A percentile compares a stretch with the other conserved stretches of the same genome.
phyloP scores from a whole-genome alignment of 2,329 filamentous ascomycete species.

The Colletotrichum sp. region DNA sequence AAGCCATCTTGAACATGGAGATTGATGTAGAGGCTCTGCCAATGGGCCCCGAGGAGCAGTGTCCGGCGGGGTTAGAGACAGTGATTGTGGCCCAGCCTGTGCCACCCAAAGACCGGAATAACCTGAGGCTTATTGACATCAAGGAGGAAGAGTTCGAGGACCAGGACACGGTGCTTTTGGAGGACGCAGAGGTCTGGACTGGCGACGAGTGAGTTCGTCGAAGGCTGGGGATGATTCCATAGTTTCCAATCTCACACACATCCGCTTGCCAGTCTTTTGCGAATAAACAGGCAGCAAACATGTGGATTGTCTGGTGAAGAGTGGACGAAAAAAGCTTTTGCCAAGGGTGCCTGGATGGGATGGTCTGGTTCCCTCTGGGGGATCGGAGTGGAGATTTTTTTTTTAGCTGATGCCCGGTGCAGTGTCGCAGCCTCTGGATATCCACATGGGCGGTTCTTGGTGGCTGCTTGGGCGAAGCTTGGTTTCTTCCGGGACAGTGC shows the following conservation, averaged over 20 bases:
- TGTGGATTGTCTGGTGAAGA: not conserved
- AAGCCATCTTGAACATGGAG: constrained; percentile 74
- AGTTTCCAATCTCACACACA: not conserved
- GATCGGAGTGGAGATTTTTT: not conserved
- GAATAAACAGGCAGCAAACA: not conserved
- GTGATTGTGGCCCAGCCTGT: constrained; percentile 77
- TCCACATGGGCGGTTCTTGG: not conserved
- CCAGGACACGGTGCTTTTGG: not conserved
- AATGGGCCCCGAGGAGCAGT: constrained; percentile 78
- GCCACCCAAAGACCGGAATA: constrained; percentile 36
- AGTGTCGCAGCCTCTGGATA: not conserved
- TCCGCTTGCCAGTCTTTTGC: not conserved
- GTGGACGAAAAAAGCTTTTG: constrained; percentile 19
- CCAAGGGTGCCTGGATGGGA: constrained; percentile 9
- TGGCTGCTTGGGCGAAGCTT: not conserved
- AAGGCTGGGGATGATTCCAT: not conserved
- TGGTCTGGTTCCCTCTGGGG: not conserved
- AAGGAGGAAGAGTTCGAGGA: constrained; percentile 23
- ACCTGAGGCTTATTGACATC: not conserved
- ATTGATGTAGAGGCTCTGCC: constrained; percentile 86
- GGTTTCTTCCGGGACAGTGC: not conserved
- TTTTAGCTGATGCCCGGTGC: not conserved
- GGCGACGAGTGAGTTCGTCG: not conserved
- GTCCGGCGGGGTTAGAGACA: constrained; percentile 79
- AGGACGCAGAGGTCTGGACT: not conserved